Conservation (phyloP, 1,139 yeast genomes). For the Blastobotrys aristatus region DNA sequence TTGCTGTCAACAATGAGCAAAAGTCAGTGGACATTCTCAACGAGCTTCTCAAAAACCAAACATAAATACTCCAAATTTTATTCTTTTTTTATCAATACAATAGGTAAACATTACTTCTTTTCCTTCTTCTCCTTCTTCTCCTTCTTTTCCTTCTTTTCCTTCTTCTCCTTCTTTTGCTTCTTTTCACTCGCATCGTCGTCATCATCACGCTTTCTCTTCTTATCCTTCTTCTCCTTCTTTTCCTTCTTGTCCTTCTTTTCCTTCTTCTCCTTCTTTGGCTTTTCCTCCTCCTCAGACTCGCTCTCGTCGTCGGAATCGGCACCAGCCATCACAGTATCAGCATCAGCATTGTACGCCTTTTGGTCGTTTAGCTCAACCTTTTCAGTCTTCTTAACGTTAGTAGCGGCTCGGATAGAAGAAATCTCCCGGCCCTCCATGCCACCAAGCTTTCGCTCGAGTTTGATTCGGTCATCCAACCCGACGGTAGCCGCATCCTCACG, state of each 20-base stretch:
- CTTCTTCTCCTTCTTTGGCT: conserved; percentile 25
- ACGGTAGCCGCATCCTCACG: conserved; percentile 85
- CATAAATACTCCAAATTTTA: conserved; percentile 11
- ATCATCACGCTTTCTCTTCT: conserved; percentile 24
- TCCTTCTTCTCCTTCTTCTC: conserved; percentile 21
- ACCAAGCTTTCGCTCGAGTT: conserved; percentile 92
- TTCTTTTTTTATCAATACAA: background rate
- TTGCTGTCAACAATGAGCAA: conserved; percentile 37
- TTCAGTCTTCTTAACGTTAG: conserved; percentile 40
- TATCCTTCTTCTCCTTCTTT: conserved; percentile 20
- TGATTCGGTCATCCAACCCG: conserved; percentile 86
- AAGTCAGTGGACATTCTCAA: conserved; percentile 35
- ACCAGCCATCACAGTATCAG: conserved; percentile 27
- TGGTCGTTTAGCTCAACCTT: conserved; percentile 75
- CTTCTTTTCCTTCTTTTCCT: conserved; percentile 17
- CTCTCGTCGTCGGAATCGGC: conserved; percentile 24
- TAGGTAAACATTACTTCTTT: conserved; percentile 4
- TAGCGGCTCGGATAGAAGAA: conserved; percentile 31
- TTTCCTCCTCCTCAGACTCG: conserved; percentile 25
- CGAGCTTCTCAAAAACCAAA: conserved; percentile 19
- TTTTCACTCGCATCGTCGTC: conserved; percentile 21
- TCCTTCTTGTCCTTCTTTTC: conserved; percentile 24
- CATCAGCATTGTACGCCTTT: conserved; percentile 84
- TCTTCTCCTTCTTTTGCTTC: conserved; percentile 20
- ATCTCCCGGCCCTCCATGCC: conserved; percentile 85